Evolutionary conservation across 1,284 basidiomycete genomes (phyloP), one percentile per base, ranked within the genome.

Genomic region (Tylopilus sp.): DNA sequence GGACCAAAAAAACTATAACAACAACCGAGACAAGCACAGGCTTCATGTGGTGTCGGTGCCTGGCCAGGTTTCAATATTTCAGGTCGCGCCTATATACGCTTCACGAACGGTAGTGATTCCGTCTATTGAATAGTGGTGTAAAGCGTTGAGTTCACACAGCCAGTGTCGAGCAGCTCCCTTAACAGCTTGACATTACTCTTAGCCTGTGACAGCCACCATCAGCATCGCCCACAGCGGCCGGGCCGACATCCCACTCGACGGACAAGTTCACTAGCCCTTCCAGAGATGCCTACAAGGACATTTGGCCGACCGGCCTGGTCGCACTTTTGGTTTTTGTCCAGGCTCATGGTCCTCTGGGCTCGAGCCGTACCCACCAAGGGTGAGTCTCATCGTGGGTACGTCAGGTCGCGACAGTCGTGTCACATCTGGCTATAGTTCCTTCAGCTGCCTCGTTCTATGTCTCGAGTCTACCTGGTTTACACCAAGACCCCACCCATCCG

Each of bases 371-470:
- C 81, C 29, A 73, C 77, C 49, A 75, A 82, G 46, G 61, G 79
- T 79, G 42, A 55, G 71, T 45, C 33, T 12, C 40, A 5, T 13
- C 35, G 18, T 30, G 34, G 40, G 16, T 25, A 33, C 33, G 21
- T 13, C 13, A 2, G n/a, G 38, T 35, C 21, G 21, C 35, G 35
- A 23, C 31, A 19, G 34, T 48, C 29, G 47, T 48, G 12, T 44
- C 39, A 19, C 18, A 4, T n/a, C 12, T 10, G 31, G 3, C 12
- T 40, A 2, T 53, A 87, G 85, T 81, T 30, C 86, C 85, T 19
- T 80, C 89, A 8, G 90, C 92, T 12, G 84, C 91, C 2, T 89
- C 89, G 1, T 90, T 93, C 71, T 94, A 88, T 61, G 89, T 95
- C 15, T 78, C 78, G 4, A 77, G 71, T 19, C 74, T 95, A 44